Evolutionary conservation across 208 protist genomes (phyloP).

Genomic region (Leishmania lainsoni): DNA sequence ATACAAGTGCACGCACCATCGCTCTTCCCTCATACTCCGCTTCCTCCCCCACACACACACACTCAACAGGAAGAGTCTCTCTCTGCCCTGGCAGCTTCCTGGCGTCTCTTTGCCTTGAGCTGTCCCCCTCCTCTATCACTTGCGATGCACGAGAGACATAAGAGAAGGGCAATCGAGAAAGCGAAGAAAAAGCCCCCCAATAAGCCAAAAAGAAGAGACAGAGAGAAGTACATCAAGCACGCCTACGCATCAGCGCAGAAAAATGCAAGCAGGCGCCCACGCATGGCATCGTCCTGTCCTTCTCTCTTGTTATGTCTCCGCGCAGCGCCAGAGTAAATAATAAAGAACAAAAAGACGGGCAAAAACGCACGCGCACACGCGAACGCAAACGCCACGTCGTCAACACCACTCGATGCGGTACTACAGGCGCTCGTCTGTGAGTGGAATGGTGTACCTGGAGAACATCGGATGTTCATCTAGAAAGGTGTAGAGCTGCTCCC

Average conservation of each 20-base stretch:
- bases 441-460: constrained; percentile 64
- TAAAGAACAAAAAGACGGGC: neutral
- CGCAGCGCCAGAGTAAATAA: neutral
- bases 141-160: neutral
- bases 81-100: neutral
- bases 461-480: constrained; percentile 83
- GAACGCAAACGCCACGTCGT: neutral
- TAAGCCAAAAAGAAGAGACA: neutral
- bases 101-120: neutral
- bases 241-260: neutral
- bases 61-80: neutral
- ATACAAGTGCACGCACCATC: neutral
- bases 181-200: neutral
- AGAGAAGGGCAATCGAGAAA: neutral
- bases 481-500: constrained; percentile 85
- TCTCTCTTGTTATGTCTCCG: neutral
- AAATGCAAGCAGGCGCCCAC: neutral
- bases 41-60: neutral
- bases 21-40: neutral
- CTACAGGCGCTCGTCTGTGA: constrained; percentile 39
- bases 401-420: neutral
- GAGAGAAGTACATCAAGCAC: neutral
- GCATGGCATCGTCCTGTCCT: neutral
- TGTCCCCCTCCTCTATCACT: neutral
- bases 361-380: neutral